phyloP scores from a whole-genome alignment of 768 basidiomycete species.

The Rhizopogon vesiculosus region DNA sequence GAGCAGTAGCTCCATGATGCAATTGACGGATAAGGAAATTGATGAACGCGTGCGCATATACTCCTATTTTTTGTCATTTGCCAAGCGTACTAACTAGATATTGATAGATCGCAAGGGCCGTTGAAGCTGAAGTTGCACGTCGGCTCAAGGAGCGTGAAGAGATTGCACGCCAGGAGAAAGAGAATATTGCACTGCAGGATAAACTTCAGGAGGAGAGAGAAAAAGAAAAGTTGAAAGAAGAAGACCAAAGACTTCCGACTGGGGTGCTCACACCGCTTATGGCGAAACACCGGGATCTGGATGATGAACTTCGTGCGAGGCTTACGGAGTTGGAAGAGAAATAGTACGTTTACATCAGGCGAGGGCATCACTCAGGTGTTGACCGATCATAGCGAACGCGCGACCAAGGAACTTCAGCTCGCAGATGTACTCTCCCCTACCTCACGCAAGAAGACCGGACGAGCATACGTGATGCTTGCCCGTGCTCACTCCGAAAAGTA shows the following conservation, averaged over 20 bases:
- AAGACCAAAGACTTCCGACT: constrained; percentile 17
- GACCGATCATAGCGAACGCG: constrained; percentile 45
- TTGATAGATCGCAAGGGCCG: constrained; percentile 62
- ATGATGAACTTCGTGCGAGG: constrained; percentile 59
- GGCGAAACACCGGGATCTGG: constrained; percentile 62
- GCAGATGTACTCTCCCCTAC: constrained; percentile 64
- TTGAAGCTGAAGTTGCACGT: constrained; percentile 69
- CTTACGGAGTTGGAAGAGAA: constrained; percentile 68
- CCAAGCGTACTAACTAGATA: background rate
- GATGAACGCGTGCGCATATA: constrained; percentile 57
- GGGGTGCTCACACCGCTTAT: constrained; percentile 57
- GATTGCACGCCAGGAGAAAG: constrained; percentile 23
- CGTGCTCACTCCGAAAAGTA: constrained; percentile 80
- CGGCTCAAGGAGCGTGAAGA: constrained; percentile 47
- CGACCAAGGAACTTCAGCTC: constrained; percentile 54
- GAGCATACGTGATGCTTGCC: constrained; percentile 81
- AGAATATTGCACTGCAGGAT: constrained; percentile 15
- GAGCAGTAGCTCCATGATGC: constrained; percentile 3
- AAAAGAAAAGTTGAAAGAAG: constrained; percentile 6
- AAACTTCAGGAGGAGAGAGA: constrained; percentile 9
- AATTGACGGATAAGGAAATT: constrained; percentile 65
- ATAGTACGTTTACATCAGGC: constrained; percentile 45
- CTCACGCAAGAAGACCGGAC: constrained; percentile 77
- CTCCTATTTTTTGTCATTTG: background rate
- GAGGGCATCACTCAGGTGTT: constrained; percentile 9